A percentile compares a stretch with the other conserved stretches of the same genome.
Conservation (phyloP, 306 rosid species). For the Crotalaria pallida region DNA sequence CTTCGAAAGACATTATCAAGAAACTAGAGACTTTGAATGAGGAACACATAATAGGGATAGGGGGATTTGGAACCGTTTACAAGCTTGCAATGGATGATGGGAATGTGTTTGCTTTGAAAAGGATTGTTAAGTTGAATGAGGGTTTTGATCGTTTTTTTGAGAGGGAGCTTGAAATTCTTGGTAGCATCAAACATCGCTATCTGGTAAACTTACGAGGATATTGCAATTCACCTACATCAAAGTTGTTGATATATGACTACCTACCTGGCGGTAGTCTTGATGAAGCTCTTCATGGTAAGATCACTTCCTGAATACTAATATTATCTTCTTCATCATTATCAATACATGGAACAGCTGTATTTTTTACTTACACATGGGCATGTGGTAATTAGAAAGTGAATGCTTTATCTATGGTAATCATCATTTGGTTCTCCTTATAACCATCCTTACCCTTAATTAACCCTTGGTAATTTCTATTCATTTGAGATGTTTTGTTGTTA, state of each 20-base stretch:
- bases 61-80: conserved; percentile 96
- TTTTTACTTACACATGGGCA: not conserved
- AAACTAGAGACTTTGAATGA: conserved; percentile 89
- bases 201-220: conserved; percentile 97
- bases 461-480: not conserved
- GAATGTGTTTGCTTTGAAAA: conserved; percentile 87
- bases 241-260: conserved; percentile 89
- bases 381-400: not conserved
- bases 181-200: conserved; percentile 93
- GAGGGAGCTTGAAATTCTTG: conserved; percentile 98
- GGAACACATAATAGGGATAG: conserved; percentile 84
- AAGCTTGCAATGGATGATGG: conserved; percentile 99
- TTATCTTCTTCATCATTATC: conserved; percentile 21
- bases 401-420: conserved; percentile 12
- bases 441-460: not conserved
- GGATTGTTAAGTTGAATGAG: conserved; percentile 82
- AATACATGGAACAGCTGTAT: conserved; percentile 7
- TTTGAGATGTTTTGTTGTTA: conserved; percentile 6
- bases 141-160: conserved; percentile 95
- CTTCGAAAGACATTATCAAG: conserved; percentile 92
- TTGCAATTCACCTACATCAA: conserved; percentile 96
- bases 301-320: conserved; percentile 8
- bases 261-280: conserved; percentile 96
- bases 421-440: not conserved
- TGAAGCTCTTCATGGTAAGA: conserved; percentile 90